phyloP scores from a whole-genome alignment of 1,284 basidiomycete species.

The Austroboletus niveus region DNA sequence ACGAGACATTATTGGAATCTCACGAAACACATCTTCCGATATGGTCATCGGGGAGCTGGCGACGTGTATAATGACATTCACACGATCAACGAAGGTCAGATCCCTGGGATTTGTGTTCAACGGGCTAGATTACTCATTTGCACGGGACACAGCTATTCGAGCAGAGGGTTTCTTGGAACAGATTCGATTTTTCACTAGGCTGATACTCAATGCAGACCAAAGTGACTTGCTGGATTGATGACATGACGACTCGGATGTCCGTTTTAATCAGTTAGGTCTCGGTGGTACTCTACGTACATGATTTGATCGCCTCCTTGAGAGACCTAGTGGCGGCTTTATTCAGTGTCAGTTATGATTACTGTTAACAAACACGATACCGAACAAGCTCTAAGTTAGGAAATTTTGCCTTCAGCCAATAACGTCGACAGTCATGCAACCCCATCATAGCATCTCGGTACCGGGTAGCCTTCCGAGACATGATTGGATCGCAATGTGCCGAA shows the following conservation, averaged over 20 bases:
- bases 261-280: not conserved
- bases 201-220: constrained; percentile 37
- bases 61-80: constrained; percentile 45
- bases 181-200: constrained; percentile 35
- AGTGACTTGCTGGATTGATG: constrained; percentile 15
- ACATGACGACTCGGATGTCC: not conserved
- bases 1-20: constrained; percentile 47
- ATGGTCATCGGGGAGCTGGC: constrained; percentile 35
- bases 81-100: constrained; percentile 49
- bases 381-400: not conserved
- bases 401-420: not conserved
- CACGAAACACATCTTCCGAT: constrained; percentile 51
- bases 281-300: not conserved
- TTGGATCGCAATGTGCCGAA: constrained; percentile 17
- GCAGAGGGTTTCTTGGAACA: constrained; percentile 36
- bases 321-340: not conserved
- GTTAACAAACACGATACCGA: no score
- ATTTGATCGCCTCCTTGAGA: not conserved
- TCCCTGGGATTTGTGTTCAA: not conserved
- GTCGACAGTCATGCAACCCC: not conserved
- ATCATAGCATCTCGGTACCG: not conserved
- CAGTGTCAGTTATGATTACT: not conserved
- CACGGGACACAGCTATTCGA: constrained; percentile 25
- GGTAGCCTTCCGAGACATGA: not conserved
- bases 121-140: constrained; percentile 1